Evolutionary conservation across 495 filamentous ascomycete species (phyloP), one percentile per base, ranked within the genome.

Genomic region (Entonaema liquescens): DNA sequence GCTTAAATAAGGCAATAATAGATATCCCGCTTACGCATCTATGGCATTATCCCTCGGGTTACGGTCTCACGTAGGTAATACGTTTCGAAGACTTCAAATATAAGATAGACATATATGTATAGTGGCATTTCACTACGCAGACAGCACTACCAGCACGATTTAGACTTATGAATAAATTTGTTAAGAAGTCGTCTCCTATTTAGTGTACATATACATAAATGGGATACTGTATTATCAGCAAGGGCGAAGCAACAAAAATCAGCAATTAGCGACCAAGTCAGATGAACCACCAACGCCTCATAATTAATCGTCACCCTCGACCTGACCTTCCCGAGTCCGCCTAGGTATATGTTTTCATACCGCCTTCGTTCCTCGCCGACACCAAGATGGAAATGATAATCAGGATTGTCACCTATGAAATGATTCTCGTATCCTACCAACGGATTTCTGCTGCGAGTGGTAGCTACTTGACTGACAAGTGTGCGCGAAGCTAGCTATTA

Each of bases 221-320:
- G 58, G 21, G 9, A 11, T 47, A 9, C 42, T 11, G 40, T 52
- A 62, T 55, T 55, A 58, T 19, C 52, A 62, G 38, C 52, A 62
- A 49, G 62, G 58, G 50, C 40, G 17, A 52, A 25, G 42, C 40
- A 59, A 31, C 25, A 59, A 57, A 57, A 42, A 17, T 25, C 4
- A 36, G 8, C 6, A 13, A 58, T 29, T 29, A 56, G 38, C 56
- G n/a, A 49, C 25, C 29, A 49, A 31, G n/a, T n/a, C 13, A 21
- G 57, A 52, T 15, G 8, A 61, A 63, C 52, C 63, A 47, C 58
- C 44, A 67, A 67, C 69, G 59, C 69, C 68, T 67, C 69, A 35
- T 67, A 44, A 59, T 67, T 38, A 33, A 29, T 62, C 38, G 33
- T 61, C 36, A 47, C 54, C 53, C 13, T 55, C 61, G 36, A 17